Conservation (phyloP, 108 stramenopile species). For the Craspedostauros australis region DNA sequence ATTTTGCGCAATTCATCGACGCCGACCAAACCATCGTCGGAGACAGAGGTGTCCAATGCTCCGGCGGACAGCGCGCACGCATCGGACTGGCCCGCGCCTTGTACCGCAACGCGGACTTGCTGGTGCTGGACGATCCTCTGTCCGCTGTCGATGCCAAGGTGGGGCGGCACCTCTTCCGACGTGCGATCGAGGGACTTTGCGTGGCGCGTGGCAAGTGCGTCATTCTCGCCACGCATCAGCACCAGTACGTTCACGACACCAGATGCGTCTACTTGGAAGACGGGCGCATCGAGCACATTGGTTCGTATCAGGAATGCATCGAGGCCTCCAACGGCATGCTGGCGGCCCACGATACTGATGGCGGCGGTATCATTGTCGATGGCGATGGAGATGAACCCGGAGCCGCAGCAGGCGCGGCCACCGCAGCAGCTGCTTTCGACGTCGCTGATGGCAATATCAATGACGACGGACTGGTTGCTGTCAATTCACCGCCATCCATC, state of each 20-base stretch:
- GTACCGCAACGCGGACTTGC: constrained; percentile 54
- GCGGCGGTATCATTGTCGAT: constrained; percentile 9
- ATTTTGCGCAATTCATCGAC: constrained; percentile 52
- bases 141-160: constrained; percentile 89
- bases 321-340: constrained; percentile 43
- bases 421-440: background rate
- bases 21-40: constrained; percentile 80
- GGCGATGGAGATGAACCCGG: constrained; percentile 1
- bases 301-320: constrained; percentile 64
- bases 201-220: constrained; percentile 56
- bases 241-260: constrained; percentile 64
- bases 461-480: no score
- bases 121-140: constrained; percentile 84
- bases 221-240: constrained; percentile 86
- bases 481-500: no score
- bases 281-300: constrained; percentile 49
- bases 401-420: background rate
- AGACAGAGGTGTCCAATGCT: constrained; percentile 83
- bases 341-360: constrained; percentile 25
- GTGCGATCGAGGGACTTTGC: constrained; percentile 51
- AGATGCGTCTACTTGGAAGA: constrained; percentile 59
- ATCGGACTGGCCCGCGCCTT: constrained; percentile 63
- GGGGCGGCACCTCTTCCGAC: constrained; percentile 67
- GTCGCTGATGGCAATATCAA: no score
- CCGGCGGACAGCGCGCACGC: constrained; percentile 86